These are phyloP conservation scores for Alnus rubra DNA, from an alignment of 306 rosid species.

Conservation along the genomic window DNA sequence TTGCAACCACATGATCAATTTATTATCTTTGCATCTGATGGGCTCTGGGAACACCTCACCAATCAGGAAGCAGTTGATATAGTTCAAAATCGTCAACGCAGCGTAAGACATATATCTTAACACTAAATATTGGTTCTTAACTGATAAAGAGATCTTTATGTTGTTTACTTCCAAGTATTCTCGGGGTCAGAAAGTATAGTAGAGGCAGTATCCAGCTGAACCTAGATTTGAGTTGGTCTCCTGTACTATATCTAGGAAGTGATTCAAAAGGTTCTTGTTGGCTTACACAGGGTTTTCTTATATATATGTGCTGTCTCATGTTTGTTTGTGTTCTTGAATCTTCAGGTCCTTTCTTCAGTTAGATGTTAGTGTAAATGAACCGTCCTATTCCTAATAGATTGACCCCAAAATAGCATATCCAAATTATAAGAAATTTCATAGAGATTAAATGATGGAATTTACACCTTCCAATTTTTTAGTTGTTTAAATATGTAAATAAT, in stretches of 20 bases:
- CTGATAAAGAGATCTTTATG: neutral
- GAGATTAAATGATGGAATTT: too few relatives aligned
- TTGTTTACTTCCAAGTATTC: neutral
- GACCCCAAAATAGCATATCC: too few relatives aligned
- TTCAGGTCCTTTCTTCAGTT: too few relatives aligned
- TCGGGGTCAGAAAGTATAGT: neutral
- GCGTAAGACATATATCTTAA: constrained; percentile 46
- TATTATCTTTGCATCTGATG: constrained; percentile 89
- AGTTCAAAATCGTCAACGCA: constrained; percentile 71
- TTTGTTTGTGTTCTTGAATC: too few relatives aligned
- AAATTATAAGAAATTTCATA: too few relatives aligned
- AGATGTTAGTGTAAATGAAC: too few relatives aligned
- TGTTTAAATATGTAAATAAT: too few relatives aligned
- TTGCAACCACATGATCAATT: constrained; percentile 81
- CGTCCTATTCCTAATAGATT: too few relatives aligned
- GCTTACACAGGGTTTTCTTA: too few relatives aligned
- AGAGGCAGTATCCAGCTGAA: neutral
- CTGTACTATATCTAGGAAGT: constrained; percentile 6
- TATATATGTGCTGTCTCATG: too few relatives aligned
- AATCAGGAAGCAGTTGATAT: constrained; percentile 95
- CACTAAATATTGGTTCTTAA: constrained; percentile 13
- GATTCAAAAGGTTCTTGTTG: too few relatives aligned
- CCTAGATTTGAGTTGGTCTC: constrained; percentile 3
- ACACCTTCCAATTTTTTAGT: too few relatives aligned
- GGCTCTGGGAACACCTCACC: constrained; percentile 94